Evolutionary conservation across 805 yeast genomes (phyloP), one percentile per base, ranked within the genome.

Genomic region (Teunomyces gatunensis): DNA sequence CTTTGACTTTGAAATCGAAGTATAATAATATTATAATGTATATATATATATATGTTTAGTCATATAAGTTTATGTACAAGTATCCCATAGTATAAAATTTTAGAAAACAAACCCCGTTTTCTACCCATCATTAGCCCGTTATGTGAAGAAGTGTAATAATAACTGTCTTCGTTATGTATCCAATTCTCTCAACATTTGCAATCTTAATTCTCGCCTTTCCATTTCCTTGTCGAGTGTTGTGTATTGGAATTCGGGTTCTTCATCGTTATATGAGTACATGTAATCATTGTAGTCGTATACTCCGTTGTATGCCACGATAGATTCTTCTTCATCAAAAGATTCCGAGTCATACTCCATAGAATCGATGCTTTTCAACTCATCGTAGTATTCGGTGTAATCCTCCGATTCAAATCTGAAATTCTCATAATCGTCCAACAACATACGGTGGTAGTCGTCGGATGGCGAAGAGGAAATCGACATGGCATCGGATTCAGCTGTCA

Each of bases 181-280:
- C 47, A 71, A 59, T 45, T 72, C 74, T 42, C 57, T 58, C 51
- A 69, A 52, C 45, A 72, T 63, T 49, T 70, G 74, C 46, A 64
- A 56, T 39, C 77, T 60, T 39, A 72, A 63, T 56, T 72, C 74
- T 25, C 59, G 52, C 48, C 73, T 59, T 52, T 72, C 76, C 43
- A 54, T 53, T 41, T 71, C 74, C 48, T 61, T 62, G 32, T 64
- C 64, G 27, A 54, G 55, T 20, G 44, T 21, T 23, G 45, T 27
- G 27, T 42, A 25, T 34, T n/a, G 34, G 47, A 33, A 28, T 20
- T 41, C 44, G 21, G 39, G 27, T 10, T 39, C 44, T 13, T 48
- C 48, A 5, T 48, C 52, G 33, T 45, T 17, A 35, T 48, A 43
- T 21, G 46, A 50, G 21, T 52, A 44, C 32, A 48, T 44, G 48